Conservation (phyloP, 371 early-diverging fungal genomes). For the Rhizopus delemar region DNA sequence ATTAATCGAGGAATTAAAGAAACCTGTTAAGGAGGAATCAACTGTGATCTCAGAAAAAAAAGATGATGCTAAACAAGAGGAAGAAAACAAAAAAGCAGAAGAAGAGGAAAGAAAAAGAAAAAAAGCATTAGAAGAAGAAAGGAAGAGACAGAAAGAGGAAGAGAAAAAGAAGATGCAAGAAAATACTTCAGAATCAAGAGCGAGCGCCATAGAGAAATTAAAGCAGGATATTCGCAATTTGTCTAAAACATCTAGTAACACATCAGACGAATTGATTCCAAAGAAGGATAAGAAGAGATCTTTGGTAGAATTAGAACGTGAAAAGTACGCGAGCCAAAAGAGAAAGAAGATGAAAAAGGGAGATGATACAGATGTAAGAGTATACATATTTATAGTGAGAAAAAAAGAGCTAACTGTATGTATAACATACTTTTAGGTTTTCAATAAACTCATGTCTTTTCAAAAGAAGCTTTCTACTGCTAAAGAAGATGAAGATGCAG, state of each 20-base stretch:
- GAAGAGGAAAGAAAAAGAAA: conserved; percentile 1
- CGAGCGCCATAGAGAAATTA: conserved; percentile 52
- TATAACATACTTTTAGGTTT: conserved; percentile 22
- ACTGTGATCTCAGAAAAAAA: conserved; percentile 10
- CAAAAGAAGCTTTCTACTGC: conserved; percentile 37
- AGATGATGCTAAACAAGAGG: conserved; percentile 21
- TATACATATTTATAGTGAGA: not conserved
- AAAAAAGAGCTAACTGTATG: conserved; percentile 1
- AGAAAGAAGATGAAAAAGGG: conserved; percentile 25
- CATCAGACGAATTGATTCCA: conserved; percentile 15
- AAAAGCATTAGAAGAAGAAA: conserved; percentile 3
- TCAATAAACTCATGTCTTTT: conserved; percentile 50
- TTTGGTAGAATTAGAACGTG: conserved; percentile 55
- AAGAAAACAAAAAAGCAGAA: conserved; percentile 13
- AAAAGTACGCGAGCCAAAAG: conserved; percentile 47
- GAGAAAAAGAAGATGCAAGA: not conserved
- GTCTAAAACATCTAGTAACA: conserved; percentile 31
- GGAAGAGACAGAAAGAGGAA: not conserved
- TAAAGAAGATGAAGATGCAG: conserved; percentile 3
- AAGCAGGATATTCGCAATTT: conserved; percentile 62
- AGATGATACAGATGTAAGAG: conserved; percentile 42
- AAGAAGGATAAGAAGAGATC: conserved; percentile 49
- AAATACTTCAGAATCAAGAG: conserved; percentile 15
- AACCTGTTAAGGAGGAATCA: not conserved
- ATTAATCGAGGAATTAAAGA: conserved; percentile 5